Evolutionary conservation across 2,329 filamentous ascomycete species (phyloP).

Genomic region (Knoxdaviesia proteae): DNA sequence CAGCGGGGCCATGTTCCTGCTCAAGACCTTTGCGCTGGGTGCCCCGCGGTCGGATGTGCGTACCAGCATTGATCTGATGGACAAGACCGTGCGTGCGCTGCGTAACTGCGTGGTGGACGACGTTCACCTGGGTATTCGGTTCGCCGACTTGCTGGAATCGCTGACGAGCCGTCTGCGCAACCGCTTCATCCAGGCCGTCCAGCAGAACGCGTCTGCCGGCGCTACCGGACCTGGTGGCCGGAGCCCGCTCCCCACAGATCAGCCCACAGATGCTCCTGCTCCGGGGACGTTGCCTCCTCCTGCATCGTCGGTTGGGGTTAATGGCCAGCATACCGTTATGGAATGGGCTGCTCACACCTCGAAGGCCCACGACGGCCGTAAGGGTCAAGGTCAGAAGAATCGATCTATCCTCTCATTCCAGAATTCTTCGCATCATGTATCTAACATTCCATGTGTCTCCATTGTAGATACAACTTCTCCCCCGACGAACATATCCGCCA

Average conservation of each 20-base stretch:
- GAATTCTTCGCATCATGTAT: not conserved
- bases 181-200: constrained; percentile 46
- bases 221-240: constrained; percentile 12
- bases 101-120: constrained; percentile 67
- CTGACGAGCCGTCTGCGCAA: constrained; percentile 54
- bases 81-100: constrained; percentile 51
- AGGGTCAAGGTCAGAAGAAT: constrained; percentile 15
- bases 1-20: constrained; percentile 63
- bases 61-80: constrained; percentile 54
- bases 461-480: constrained; percentile 16
- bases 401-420: not conserved
- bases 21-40: constrained; percentile 68
- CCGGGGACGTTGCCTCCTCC: constrained; percentile 4
- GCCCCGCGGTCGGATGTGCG: constrained; percentile 61
- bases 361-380: constrained; percentile 19
- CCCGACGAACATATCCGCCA: constrained; percentile 36
- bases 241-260: constrained; percentile 8
- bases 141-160: constrained; percentile 64
- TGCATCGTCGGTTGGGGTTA: constrained; percentile 11
- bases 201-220: constrained; percentile 14
- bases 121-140: constrained; percentile 66
- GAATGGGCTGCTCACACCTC: constrained; percentile 14
- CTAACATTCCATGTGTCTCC: constrained; percentile 2
- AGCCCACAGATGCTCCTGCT: not conserved
- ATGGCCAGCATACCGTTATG: no score